Percentiles rank a stretch among this genome's conserved stretches.
phyloP scores from a whole-genome alignment of 202 grass and related monocot genomes.

The Bolboschoenoplectus hybrid region DNA sequence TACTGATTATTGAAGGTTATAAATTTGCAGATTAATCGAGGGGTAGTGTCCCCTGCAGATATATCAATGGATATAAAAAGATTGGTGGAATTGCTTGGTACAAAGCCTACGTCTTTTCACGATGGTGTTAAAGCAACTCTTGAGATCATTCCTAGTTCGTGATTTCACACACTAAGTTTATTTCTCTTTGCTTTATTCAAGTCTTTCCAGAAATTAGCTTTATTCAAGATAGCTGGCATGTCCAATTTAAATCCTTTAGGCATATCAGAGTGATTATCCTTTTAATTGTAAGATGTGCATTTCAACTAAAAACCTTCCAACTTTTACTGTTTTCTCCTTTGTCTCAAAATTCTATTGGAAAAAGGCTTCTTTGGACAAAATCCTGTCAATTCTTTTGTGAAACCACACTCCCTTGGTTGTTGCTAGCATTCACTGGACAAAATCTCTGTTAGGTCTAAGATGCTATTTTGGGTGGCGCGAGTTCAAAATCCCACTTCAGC shows the following conservation, averaged over 20 bases:
- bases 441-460: background rate
- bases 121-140: slow-evolving; percentile 82
- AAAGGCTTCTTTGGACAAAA: background rate
- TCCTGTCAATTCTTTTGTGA: background rate
- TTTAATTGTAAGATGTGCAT: background rate
- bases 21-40: slow-evolving; percentile 65
- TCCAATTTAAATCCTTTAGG: background rate
- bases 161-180: slow-evolving; percentile 27
- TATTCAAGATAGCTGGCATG: slow-evolving; percentile 8
- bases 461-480: background rate
- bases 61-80: slow-evolving; percentile 96
- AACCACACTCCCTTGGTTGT: background rate
- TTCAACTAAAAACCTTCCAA: background rate
- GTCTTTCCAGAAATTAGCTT: slow-evolving; percentile 10
- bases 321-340: background rate
- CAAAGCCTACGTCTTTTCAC: slow-evolving; percentile 62
- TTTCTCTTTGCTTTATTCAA: slow-evolving; percentile 2
- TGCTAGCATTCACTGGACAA: background rate
- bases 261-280: background rate
- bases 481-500: background rate
- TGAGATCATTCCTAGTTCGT: slow-evolving; percentile 51
- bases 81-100: slow-evolving; percentile 63
- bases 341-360: background rate
- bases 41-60: slow-evolving; percentile 80
- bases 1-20: slow-evolving; percentile 14